These are phyloP conservation scores for Quercus tomentella DNA, from an alignment of 331 rosid species.

Conservation along the genomic window DNA sequence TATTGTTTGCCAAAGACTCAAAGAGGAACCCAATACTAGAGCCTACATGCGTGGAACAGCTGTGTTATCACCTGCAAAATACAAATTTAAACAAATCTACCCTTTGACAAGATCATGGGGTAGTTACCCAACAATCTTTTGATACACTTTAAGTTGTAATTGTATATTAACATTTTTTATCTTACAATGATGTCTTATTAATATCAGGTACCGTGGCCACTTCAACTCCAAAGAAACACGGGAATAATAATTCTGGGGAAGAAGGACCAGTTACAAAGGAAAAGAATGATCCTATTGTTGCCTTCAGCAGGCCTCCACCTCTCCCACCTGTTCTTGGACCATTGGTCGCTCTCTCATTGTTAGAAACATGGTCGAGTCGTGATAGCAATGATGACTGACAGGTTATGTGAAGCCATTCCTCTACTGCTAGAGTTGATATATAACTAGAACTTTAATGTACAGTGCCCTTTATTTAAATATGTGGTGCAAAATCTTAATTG, in stretches of 20 bases:
- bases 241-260: slow-evolving; percentile 26
- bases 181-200: neutral
- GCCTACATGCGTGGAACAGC: slow-evolving; percentile 40
- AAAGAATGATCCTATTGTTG: slow-evolving; percentile 44
- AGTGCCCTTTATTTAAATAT: slow-evolving; percentile 28
- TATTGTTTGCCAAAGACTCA: neutral
- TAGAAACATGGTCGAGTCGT: slow-evolving; percentile 37
- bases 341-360: slow-evolving; percentile 42
- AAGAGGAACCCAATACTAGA: neutral
- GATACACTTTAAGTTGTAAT: neutral
- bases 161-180: neutral
- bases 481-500: slow-evolving; percentile 20
- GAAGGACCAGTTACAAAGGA: slow-evolving; percentile 36
- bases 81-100: slow-evolving; percentile 34
- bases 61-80: slow-evolving; percentile 25
- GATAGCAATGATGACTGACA: slow-evolving; percentile 33
- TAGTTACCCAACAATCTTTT: slow-evolving; percentile 10
- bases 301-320: slow-evolving; percentile 60
- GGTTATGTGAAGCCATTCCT: slow-evolving; percentile 19
- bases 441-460: neutral
- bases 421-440: neutral
- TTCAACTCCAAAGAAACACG: slow-evolving; percentile 37
- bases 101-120: slow-evolving; percentile 44
- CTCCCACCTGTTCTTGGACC: slow-evolving; percentile 67
- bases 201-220: slow-evolving; percentile 42